Conservation (phyloP, 148 eudicot genomes). For the Chenopodium formosanum region DNA sequence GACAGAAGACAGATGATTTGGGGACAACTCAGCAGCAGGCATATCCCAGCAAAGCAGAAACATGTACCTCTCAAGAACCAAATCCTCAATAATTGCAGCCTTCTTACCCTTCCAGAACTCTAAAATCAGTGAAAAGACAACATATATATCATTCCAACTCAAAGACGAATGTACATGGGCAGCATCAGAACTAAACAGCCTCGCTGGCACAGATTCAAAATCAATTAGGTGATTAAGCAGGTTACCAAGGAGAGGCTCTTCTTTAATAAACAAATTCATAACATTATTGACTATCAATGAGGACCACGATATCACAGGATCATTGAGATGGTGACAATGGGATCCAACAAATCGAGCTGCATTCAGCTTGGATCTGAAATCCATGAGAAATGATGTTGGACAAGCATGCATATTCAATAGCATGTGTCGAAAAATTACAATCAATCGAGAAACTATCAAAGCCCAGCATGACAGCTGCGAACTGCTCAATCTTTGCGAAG, state of each 20-base stretch:
- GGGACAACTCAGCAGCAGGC: slow-evolving; percentile 46
- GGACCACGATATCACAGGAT: slow-evolving; percentile 55
- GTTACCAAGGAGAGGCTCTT: slow-evolving; percentile 37
- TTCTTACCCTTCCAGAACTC: slow-evolving; percentile 70
- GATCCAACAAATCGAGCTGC: slow-evolving; percentile 39
- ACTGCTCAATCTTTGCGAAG: slow-evolving; percentile 36
- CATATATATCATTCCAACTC: slow-evolving; percentile 53
- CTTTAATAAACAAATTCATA: slow-evolving; percentile 39
- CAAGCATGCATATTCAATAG: slow-evolving; percentile 66
- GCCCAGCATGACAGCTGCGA: slow-evolving; percentile 83
- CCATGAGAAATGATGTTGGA: slow-evolving; percentile 74
- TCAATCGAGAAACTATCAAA: slow-evolving; percentile 71
- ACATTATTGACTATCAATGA: slow-evolving; percentile 50
- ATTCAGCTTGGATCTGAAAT: slow-evolving; percentile 72
- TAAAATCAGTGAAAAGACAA: slow-evolving; percentile 54
- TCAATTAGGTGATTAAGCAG: slow-evolving; percentile 78
- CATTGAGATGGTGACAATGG: slow-evolving; percentile 35
- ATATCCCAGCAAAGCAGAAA: slow-evolving; percentile 92
- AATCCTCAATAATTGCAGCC: slow-evolving; percentile 66
- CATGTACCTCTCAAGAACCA: slow-evolving; percentile 80
- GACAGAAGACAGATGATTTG: slow-evolving; percentile 32
- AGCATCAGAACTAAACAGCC: slow-evolving; percentile 39
- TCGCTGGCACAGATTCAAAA: slow-evolving; percentile 66
- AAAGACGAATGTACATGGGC: slow-evolving; percentile 35
- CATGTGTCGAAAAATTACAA: slow-evolving; percentile 82